phyloP scores from a whole-genome alignment of 2,329 filamentous ascomycete genomes.

The Didymella lethalis region DNA sequence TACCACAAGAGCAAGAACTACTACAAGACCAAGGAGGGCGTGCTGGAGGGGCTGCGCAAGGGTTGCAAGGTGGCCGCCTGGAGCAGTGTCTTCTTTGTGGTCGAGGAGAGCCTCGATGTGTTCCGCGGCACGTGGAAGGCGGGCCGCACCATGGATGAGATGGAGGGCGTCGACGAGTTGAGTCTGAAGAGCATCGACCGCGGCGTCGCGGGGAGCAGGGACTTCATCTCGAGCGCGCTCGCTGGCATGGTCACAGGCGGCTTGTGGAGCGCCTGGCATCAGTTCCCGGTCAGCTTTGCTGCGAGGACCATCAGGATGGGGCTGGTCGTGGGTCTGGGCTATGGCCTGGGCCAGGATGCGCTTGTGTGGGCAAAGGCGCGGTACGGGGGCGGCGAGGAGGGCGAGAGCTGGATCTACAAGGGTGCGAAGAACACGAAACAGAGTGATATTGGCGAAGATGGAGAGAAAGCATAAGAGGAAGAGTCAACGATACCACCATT shows the following conservation, averaged over 20 bases:
- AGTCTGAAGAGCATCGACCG: conserved; percentile 38
- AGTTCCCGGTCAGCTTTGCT: conserved; percentile 73
- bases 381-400: conserved; percentile 21
- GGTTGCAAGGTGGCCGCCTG: conserved; percentile 74
- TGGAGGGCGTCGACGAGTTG: conserved; percentile 49
- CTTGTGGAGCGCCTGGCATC: conserved; percentile 83
- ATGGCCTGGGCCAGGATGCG: conserved; percentile 81
- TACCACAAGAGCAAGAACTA: conserved; percentile 99
- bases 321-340: conserved; percentile 77
- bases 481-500: not conserved
- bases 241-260: conserved; percentile 87
- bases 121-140: conserved; percentile 58
- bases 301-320: conserved; percentile 77
- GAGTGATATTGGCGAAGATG: not conserved
- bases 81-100: conserved; percentile 76
- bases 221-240: conserved; percentile 81
- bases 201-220: conserved; percentile 56
- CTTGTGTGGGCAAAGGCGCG: conserved; percentile 66
- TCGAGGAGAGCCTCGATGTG: conserved; percentile 86
- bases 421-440: conserved; percentile 45
- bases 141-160: conserved; percentile 51
- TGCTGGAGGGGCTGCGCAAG: conserved; percentile 80
- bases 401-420: conserved; percentile 55
- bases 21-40: conserved; percentile 76
- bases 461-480: not conserved